Evolutionary conservation across 2,329 filamentous ascomycete species (phyloP).

Genomic region (Penicillium sp.): DNA sequence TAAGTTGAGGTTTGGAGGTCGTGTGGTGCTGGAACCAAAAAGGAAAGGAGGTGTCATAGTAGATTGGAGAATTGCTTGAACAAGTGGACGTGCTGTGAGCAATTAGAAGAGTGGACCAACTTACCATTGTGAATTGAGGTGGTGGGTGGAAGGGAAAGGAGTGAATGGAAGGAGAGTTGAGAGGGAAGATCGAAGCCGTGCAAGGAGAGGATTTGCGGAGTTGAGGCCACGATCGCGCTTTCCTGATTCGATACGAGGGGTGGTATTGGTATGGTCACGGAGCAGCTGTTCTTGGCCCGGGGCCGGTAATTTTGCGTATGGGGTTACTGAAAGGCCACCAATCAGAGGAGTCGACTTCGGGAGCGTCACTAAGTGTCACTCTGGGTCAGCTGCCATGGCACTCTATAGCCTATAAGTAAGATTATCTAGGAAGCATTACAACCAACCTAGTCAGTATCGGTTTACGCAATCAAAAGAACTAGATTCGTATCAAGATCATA

Average conservation of each 20-base stretch:
- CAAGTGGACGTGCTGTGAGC: not conserved
- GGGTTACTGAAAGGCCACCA: constrained; percentile 14
- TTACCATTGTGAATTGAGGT: constrained; percentile 28
- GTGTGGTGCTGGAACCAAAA: constrained; percentile 2
- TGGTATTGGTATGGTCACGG: constrained; percentile 18
- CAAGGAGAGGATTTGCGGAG: constrained; percentile 27
- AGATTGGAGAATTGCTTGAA: not conserved
- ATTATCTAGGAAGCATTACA: no score
- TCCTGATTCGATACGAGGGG: constrained; percentile 24
- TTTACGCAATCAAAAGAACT: no score
- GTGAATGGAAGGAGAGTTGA: constrained; percentile 13
- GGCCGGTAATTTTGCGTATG: constrained; percentile 13
- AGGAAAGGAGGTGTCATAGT: constrained; percentile 5
- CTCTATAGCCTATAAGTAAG: no score
- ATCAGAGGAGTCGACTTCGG: constrained; percentile 3
- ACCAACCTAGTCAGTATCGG: no score
- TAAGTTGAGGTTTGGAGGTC: not conserved
- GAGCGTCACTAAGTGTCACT: no score
- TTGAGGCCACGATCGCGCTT: constrained; percentile 35
- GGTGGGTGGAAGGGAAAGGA: constrained; percentile 9
- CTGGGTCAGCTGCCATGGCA: no score
- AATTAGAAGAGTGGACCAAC: constrained; percentile 8
- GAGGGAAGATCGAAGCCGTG: constrained; percentile 14
- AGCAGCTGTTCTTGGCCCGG: not conserved
- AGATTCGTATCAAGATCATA: not conserved